Percentiles rank a stretch among this genome's conserved stretches.
Evolutionary conservation across 805 yeast genomes (phyloP).

Genomic region (Yarrowia sp.): DNA sequence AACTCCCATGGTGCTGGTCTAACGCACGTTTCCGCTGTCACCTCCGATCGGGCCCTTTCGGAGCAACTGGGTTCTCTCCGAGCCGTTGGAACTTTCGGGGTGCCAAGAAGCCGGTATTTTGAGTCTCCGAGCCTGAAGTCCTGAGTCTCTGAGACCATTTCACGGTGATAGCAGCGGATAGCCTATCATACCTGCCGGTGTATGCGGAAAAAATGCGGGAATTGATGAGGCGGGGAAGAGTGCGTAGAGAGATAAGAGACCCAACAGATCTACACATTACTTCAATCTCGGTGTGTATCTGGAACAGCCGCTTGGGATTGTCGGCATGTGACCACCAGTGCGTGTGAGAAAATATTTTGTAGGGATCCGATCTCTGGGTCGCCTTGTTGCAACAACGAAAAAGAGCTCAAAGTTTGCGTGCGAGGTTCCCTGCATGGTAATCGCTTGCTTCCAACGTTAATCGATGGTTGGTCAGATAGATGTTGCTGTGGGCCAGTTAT

Average conservation of each 20-base stretch:
- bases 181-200: not conserved
- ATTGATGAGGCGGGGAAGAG: not conserved
- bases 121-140: not conserved
- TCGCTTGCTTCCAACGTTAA: conserved; percentile 9
- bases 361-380: not conserved
- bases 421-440: conserved; percentile 8
- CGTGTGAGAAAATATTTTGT: no score
- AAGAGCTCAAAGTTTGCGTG: not conserved
- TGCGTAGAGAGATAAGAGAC: no score
- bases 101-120: not conserved
- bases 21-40: no score
- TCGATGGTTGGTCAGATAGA: not conserved
- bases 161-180: not conserved
- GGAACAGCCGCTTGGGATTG: not conserved
- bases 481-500: not conserved
- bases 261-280: not conserved
- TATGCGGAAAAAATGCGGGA: not conserved
- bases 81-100: not conserved
- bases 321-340: not conserved
- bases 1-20: no score
- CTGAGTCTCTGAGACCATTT: not conserved
- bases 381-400: not conserved
- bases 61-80: not conserved
- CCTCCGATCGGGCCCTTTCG: not conserved
- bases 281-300: not conserved